Conservation (phyloP, 768 basidiomycete genomes). For the Amanita polypyramis region DNA sequence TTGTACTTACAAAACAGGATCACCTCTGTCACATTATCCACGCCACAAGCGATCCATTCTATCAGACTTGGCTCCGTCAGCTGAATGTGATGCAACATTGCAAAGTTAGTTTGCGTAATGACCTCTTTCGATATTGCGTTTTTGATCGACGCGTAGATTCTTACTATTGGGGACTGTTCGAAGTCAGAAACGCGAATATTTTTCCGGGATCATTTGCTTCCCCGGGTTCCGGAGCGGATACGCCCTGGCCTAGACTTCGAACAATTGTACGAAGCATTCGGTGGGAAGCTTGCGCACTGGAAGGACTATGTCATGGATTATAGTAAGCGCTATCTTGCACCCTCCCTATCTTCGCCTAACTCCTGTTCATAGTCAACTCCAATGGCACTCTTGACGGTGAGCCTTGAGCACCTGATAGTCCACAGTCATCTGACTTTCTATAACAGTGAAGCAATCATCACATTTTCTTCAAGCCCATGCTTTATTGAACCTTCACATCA, state of each 20-base stretch:
- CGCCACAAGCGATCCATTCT: constrained; percentile 77
- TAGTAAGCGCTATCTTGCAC: constrained; percentile 25
- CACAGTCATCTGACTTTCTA: constrained; percentile 6
- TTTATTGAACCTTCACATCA: constrained; percentile 77
- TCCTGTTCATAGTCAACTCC: constrained; percentile 46
- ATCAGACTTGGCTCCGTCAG: constrained; percentile 75
- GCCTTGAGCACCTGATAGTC: constrained; percentile 13
- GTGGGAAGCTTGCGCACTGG: constrained; percentile 79
- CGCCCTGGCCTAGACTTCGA: constrained; percentile 55
- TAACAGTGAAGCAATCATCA: constrained; percentile 63
- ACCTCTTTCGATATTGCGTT: not conserved
- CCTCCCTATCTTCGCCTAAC: not conserved
- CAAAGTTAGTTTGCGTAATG: constrained; percentile 34
- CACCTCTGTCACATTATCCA: constrained; percentile 77
- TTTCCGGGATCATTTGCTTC: constrained; percentile 54
- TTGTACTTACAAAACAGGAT: constrained; percentile 83
- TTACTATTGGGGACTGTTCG: constrained; percentile 73
- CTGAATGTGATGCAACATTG: constrained; percentile 77
- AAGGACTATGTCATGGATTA: constrained; percentile 72
- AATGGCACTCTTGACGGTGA: constrained; percentile 63
- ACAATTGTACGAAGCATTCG: constrained; percentile 65
- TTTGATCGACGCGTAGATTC: constrained; percentile 31
- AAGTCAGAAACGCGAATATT: constrained; percentile 60
- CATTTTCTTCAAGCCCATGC: constrained; percentile 83
- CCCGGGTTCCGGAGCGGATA: constrained; percentile 59